phyloP scores from a whole-genome alignment of 2,329 filamentous ascomycete species.

The Alternaria longipes region DNA sequence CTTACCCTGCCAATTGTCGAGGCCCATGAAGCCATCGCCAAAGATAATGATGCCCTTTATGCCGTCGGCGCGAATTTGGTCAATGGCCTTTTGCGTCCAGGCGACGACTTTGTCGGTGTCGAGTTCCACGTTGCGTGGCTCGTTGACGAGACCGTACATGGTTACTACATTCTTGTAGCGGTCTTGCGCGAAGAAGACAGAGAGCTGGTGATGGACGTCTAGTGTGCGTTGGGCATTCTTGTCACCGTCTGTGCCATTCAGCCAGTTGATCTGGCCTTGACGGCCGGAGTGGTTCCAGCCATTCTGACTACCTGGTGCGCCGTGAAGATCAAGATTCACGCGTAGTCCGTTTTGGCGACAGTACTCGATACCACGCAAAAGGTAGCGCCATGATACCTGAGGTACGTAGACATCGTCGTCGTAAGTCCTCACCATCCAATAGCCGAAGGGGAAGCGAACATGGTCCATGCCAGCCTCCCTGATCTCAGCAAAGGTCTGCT shows the following conservation, averaged over 20 bases:
- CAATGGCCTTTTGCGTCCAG: constrained; percentile 81
- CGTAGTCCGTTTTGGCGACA: constrained; percentile 90
- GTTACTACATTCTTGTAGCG: constrained; percentile 91
- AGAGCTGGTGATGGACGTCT: constrained; percentile 86
- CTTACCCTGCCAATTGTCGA: constrained; percentile 88
- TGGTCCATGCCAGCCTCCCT: constrained; percentile 90
- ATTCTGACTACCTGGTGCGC: constrained; percentile 91
- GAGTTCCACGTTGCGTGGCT: constrained; percentile 82
- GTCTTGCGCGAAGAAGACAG: constrained; percentile 90
- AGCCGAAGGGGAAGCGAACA: constrained; percentile 93
- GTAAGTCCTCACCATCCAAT: constrained; percentile 92
- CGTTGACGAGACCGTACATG: constrained; percentile 95
- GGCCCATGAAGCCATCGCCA: constrained; percentile 92
- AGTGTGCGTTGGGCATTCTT: constrained; percentile 82
- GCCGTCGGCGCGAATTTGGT: constrained; percentile 78
- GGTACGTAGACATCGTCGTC: constrained; percentile 87
- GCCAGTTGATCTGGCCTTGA: constrained; percentile 82
- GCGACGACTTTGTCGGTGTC: constrained; percentile 71
- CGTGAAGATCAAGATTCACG: constrained; percentile 92
- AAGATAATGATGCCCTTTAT: constrained; percentile 79
- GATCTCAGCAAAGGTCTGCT: constrained; percentile 85
- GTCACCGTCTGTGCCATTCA: constrained; percentile 86
- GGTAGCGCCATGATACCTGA: constrained; percentile 89
- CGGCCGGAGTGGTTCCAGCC: constrained; percentile 97
- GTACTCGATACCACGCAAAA: constrained; percentile 92